Evolutionary conservation across 192 early-diverging fungal species (phyloP).

Genomic region (Coemansia sp.): DNA sequence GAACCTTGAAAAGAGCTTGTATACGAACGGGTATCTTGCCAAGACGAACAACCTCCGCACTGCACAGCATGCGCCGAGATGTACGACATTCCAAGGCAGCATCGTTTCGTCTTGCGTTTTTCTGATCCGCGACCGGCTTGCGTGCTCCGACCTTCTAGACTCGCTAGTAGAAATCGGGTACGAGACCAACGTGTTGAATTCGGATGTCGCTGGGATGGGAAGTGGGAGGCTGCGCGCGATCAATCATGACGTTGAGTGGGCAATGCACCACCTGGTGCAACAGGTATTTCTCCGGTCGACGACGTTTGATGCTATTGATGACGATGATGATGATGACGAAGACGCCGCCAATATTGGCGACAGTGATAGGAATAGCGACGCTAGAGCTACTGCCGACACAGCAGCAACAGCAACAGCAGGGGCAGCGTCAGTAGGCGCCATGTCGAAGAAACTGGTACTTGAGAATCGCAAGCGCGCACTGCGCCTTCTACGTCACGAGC

Average conservation of each 20-base stretch:
- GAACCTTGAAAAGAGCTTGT: not conserved
- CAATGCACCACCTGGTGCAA: conserved; percentile 56
- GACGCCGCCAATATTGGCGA: too few relatives aligned
- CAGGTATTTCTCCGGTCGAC: conserved; percentile 51
- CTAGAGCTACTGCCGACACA: not conserved
- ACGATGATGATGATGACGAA: not conserved
- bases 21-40: not conserved
- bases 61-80: conserved; percentile 6
- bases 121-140: conserved; percentile 54
- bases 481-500: conserved; percentile 22
- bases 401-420: not conserved
- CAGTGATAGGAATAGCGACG: not conserved
- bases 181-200: conserved; percentile 48
- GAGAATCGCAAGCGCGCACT: not conserved
- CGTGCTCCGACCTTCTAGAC: conserved; percentile 55
- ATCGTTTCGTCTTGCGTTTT: conserved; percentile 39
- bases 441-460: not conserved
- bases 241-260: conserved; percentile 59
- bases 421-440: not conserved
- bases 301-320: conserved; percentile 23
- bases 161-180: conserved; percentile 51
- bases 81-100: not conserved
- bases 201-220: conserved; percentile 24
- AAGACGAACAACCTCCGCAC: conserved; percentile 7
- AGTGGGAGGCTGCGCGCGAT: conserved; percentile 48